Evolutionary conservation across 179 eudicot genomes (phyloP).

Genomic region (Amaranthus tricolor): DNA sequence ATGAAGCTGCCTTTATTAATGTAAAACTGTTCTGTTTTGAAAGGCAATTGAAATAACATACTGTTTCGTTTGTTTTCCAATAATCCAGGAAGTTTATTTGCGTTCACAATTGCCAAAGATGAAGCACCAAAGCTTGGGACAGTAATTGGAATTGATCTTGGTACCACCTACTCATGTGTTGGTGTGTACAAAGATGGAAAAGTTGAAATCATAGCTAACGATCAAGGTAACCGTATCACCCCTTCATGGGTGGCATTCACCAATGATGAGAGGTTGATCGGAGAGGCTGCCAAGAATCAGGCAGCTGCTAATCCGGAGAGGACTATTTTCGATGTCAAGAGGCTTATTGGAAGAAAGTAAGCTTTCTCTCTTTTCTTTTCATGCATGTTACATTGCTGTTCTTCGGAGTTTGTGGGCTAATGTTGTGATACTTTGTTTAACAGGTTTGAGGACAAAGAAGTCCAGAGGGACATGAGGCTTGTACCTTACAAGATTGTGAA

Average conservation of each 20-base stretch:
- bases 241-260: constrained; percentile 44
- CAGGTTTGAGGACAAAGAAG: constrained; percentile 42
- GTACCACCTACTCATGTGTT: constrained; percentile 42
- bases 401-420: neutral
- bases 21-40: no score
- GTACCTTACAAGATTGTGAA: constrained; percentile 48
- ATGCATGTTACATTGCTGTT: neutral
- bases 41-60: constrained; percentile 2
- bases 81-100: constrained; percentile 33
- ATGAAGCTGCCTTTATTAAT: no score
- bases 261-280: constrained; percentile 34
- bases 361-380: neutral
- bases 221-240: constrained; percentile 44
- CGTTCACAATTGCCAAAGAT: constrained; percentile 36
- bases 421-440: neutral
- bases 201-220: constrained; percentile 39
- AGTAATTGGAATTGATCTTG: constrained; percentile 42
- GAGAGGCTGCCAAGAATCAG: constrained; percentile 43
- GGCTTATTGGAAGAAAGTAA: constrained; percentile 42
- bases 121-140: constrained; percentile 51
- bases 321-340: constrained; percentile 42
- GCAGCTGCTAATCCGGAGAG: constrained; percentile 40
- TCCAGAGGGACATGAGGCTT: constrained; percentile 44
- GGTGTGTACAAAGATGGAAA: constrained; percentile 42
- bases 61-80: neutral